phyloP scores from a whole-genome alignment of 176 grass and related monocot genomes.

The Neostapfia colusana region DNA sequence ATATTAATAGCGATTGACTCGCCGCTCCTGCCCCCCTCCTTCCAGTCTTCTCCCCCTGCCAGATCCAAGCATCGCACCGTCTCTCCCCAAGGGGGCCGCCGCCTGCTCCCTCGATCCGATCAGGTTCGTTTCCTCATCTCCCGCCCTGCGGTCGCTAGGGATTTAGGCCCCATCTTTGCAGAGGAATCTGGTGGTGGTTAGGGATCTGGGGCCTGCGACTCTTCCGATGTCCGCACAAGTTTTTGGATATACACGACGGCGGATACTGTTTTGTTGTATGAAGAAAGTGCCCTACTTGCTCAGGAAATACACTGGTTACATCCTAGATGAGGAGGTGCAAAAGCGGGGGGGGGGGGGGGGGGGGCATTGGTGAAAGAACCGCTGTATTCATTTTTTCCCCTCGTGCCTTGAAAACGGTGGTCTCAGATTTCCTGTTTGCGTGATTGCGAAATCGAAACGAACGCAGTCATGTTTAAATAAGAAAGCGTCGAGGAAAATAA shows the following conservation, averaged over 20 bases:
- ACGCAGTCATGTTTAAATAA: neutral
- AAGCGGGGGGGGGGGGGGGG: no score
- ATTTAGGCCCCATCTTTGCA: neutral
- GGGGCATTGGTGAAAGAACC: neutral
- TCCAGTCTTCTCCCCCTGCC: neutral
- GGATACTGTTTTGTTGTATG: neutral
- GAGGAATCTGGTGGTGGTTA: neutral
- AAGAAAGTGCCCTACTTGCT: neutral
- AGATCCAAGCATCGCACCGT: neutral
- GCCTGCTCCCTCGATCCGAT: neutral
- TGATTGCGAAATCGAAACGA: neutral
- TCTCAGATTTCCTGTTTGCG: neutral
- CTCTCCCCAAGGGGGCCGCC: neutral
- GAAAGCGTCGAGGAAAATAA: no score
- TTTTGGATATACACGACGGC: neutral
- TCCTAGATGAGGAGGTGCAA: neutral
- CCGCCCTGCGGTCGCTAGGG: neutral
- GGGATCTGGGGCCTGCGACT: neutral
- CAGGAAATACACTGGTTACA: neutral
- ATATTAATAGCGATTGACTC: no score
- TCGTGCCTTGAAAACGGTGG: neutral
- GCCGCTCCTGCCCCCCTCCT: no score
- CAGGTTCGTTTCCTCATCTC: neutral
- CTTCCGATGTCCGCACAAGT: neutral
- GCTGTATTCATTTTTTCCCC: neutral